Base-by-base conservation (phyloP, 2,329 filamentous ascomycete species). In the Fulvia fulva region DNA sequence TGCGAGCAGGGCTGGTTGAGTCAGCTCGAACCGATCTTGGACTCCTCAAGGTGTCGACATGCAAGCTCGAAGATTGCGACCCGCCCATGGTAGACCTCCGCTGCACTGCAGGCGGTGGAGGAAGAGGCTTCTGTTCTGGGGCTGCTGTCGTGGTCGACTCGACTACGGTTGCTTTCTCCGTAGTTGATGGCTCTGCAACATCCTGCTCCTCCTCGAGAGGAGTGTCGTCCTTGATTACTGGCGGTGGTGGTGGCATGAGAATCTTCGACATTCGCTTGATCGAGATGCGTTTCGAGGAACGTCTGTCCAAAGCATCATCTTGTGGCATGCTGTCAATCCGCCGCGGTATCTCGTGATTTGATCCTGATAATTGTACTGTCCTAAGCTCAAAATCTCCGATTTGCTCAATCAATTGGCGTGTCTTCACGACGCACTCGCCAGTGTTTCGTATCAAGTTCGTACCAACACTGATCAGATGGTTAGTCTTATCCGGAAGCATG, bases 351-450 rank as follows among this genome's bases (percentile, higher is more conserved):
- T 61, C 58, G 21, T 47, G 50, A 34, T 43, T 56, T 14, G 51
- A 34, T 2, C 41, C 57, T 25, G 49, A 21, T 19, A 47, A 26
- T 22, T 25, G 55, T 8, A 46, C 28, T 6, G 58, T 55, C 47
- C 60, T 59, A 22, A 67, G 54, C 41, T 69, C 64, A 51, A 72
- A 71, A 58, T 73, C 70, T 22, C 71, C 71, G 63, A 94, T 91
- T 60, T 88, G 83, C 74, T 96, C 91, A 58, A 99, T 88, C 46
- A 95, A 86, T 71, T 85, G 82, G 68, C 91, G 91, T 11, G 92
- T 88, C 75, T 92, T 93, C 6, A 89, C 87, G 21, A 96, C 89
- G 73, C 93, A 97, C 66, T 96, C 91, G 43, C 93, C 93, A 46
- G 92, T 91, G 22, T 90, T 89, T 65, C 91, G 87, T 25, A 99